phyloP scores from a whole-genome alignment of 257 asterid genomes.

The Jaltomata sinuosa region DNA sequence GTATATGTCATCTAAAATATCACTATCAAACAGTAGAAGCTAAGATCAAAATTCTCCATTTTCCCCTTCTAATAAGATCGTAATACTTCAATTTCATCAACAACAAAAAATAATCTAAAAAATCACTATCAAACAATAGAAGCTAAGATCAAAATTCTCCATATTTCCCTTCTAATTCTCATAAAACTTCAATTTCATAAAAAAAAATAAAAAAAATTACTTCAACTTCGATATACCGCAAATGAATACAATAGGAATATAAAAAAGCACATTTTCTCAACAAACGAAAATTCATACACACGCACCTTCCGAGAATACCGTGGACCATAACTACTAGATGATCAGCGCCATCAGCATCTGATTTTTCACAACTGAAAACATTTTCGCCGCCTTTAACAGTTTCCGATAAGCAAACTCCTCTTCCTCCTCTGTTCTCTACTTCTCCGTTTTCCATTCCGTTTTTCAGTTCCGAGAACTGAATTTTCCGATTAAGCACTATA shows the following conservation, averaged over 20 bases:
- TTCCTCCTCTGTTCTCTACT: background rate
- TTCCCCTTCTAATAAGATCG: too few relatives aligned
- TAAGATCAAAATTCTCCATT: too few relatives aligned
- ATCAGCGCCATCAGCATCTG: conserved; percentile 78
- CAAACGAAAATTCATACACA: background rate
- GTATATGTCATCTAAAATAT: too few relatives aligned
- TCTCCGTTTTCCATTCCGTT: background rate
- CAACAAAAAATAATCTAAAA: too few relatives aligned
- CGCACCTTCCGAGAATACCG: conserved; percentile 94
- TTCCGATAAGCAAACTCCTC: conserved; percentile 49
- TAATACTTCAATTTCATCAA: too few relatives aligned
- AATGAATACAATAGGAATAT: background rate
- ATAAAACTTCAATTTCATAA: background rate
- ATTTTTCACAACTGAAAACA: conserved; percentile 40
- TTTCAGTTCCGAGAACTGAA: background rate
- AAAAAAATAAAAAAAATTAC: background rate
- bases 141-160: background rate
- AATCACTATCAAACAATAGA: too few relatives aligned
- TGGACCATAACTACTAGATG: conserved; percentile 94
- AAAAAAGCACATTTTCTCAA: too few relatives aligned
- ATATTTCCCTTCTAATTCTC: background rate
- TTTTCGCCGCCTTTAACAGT: conserved; percentile 58
- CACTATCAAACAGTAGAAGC: too few relatives aligned
- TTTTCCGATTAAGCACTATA: background rate
- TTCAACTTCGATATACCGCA: background rate